Base-by-base conservation (phyloP, 179 eudicot genomes). In the Spinacia oleracea region DNA sequence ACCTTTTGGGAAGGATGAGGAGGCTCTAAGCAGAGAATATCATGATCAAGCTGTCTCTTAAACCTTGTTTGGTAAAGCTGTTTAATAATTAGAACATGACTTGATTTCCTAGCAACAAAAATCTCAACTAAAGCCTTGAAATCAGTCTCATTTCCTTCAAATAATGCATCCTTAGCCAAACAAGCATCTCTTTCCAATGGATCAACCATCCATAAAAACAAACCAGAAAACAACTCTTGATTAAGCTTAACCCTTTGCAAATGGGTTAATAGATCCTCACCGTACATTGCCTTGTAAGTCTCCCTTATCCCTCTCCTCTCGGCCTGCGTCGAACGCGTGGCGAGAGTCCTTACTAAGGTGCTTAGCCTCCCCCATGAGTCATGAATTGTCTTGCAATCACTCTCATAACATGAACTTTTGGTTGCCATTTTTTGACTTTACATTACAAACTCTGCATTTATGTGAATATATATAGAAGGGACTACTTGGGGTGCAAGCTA, bases 1-100 rank as follows among this genome's bases (percentile, higher is more conserved):
- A 91, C 97, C 89, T 80, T 92, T 81, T 92, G 89, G 82, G 60
- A 92, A 51, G 95, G 90, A 79, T 89, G 88, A 20, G 93, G 86
- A 82, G 95, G 92, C 60, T 92, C 97, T 76, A 89, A 77, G 77
- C 72, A 76, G 27, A 78, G 60, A 53, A 92, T 84, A 81, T 92
- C 93, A 66, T 89, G 90, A 75, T 89, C 93, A 43, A 91, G 79
- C 15, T 76, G 82, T 29, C 89, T 88, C 77, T 78, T 84, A 81
- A 81, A 90, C 66, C 78, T 87, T 29, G 82, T 77, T 42, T 86
- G 85, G 75, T 92, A 92, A 81, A 86, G 87, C 78, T 89, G 95
- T 73, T 86, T 89, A 64, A 91, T 86, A 68, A 86, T 81, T 53
- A 83, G 75, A 82, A 92, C 68, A 81, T 88, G 93, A 71, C 91